A percentile compares a stretch with the other conserved stretches of the same genome.
Conservation (phyloP, 257 asterid species). For the Plantago elongata region DNA sequence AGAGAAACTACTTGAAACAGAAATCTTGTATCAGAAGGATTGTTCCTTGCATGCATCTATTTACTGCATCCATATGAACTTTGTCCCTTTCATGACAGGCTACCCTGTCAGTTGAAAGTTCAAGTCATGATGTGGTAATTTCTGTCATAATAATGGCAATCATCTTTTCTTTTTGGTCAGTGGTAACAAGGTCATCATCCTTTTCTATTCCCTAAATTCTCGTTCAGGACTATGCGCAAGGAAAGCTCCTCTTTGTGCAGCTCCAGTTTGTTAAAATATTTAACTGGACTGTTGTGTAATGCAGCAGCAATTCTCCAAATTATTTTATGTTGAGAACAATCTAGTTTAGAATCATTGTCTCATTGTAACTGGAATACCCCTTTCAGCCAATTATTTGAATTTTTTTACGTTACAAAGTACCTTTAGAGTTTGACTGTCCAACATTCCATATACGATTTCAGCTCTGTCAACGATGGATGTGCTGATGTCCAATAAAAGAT, state of each 20-base stretch:
- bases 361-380: background rate
- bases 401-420: too few species aligned
- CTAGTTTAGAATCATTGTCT: background rate
- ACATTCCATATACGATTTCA: too few species aligned
- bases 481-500: background rate
- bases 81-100: background rate
- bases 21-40: background rate
- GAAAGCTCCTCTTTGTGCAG: background rate
- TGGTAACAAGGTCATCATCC: too few species aligned
- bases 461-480: too few species aligned
- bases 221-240: too few species aligned
- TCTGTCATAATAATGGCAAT: too few species aligned
- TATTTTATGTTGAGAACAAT: background rate
- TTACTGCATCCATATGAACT: constrained; percentile 1
- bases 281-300: background rate
- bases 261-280: background rate
- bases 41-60: background rate
- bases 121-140: background rate
- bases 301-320: background rate
- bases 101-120: background rate
- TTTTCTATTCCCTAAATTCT: too few species aligned
- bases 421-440: too few species aligned
- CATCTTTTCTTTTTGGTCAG: too few species aligned
- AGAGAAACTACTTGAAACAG: too few species aligned
- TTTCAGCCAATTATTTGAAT: too few species aligned